Base-by-base conservation (phyloP, 805 yeast genomes). In the Metschnikowia koreensis region DNA sequence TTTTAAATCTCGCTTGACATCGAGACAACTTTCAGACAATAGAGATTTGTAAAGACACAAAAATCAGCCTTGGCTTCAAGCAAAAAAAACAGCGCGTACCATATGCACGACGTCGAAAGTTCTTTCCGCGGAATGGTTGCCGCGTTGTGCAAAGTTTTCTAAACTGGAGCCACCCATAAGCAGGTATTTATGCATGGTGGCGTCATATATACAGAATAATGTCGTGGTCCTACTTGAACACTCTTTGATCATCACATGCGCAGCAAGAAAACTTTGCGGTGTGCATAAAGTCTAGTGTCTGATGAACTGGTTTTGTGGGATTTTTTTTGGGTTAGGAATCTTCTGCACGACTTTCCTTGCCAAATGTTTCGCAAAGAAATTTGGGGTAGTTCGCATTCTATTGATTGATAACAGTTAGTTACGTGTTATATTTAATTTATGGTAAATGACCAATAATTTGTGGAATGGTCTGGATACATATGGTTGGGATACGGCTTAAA, bases 171-270 rank as follows among this genome's bases (percentile, higher is more conserved):
- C 28, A 8, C 8, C 8, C 1, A 6, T 7, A 26, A n/a, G 47
- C 47, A 33, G 13, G 34, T 31, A 31, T 9, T n/a, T 12, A 13
- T 39, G 44, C 17, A 46, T 33, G 48, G 9, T 16, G 26, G 17
- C 34, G 3, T 41, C 36, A 12, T 8, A 44, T n/a, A 17, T 16
- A 26, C 48, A 38, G 22, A 15, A n/a, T 17, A 46, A 46, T 46
- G 48, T 46, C 48, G 48, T 44, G 34, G 26, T 39, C 7, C 38
- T 45, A 45, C 38, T 45, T 45, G 29, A 38, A 34, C 41, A 41
- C 15, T 28, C 16, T 5, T 44, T 22, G 16, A 16, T 16, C 34
- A 27, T 36, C 41, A 26, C 39, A 9, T 22, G 47, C 47, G 41
- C 13, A 37, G 17, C 26, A 27, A 27, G 28, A 40, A 26, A 22